phyloP scores from a whole-genome alignment of 352 stramenopile genomes.

The Phytophthora fragariae region DNA sequence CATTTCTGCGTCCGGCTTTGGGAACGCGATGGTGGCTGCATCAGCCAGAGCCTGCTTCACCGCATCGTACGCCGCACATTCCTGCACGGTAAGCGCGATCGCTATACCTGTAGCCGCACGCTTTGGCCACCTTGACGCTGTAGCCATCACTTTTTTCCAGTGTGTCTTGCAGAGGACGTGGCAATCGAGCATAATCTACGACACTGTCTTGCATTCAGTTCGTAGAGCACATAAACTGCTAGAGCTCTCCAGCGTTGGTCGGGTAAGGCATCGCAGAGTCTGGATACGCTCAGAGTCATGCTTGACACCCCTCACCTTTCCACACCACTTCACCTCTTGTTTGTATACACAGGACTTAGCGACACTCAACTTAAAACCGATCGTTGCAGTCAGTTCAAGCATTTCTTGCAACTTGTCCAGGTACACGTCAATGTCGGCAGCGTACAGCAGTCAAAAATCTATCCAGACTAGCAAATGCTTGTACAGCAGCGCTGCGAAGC shows the following conservation, averaged over 20 bases:
- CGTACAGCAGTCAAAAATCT: constrained; percentile 42
- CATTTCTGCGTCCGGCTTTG: constrained; percentile 19
- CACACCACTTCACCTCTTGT: constrained; percentile 31
- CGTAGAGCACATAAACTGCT: constrained; percentile 22
- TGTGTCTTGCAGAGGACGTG: constrained; percentile 6
- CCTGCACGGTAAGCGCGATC: neutral
- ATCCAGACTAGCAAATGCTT: constrained; percentile 41
- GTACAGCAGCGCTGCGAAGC: constrained; percentile 3
- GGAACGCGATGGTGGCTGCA: constrained; percentile 15
- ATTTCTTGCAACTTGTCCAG: constrained; percentile 31
- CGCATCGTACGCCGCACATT: constrained; percentile 9
- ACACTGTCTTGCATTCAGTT: constrained; percentile 20
- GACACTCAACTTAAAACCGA: constrained; percentile 34
- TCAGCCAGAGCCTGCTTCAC: constrained; percentile 20
- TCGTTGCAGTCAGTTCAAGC: constrained; percentile 21
- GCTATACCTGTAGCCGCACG: constrained; percentile 12
- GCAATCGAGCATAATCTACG: constrained; percentile 8
- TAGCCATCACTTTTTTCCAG: neutral
- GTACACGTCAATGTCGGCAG: constrained; percentile 34
- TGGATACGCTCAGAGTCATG: constrained; percentile 14
- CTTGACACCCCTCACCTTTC: constrained; percentile 19
- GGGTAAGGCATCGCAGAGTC: neutral
- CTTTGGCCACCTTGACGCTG: constrained; percentile 2
- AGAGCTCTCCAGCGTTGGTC: neutral
- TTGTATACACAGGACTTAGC: constrained; percentile 32